Evolutionary conservation across 2,329 filamentous ascomycete genomes (phyloP), one percentile per base, ranked within the genome.

Genomic region (Penicillium sp.): DNA sequence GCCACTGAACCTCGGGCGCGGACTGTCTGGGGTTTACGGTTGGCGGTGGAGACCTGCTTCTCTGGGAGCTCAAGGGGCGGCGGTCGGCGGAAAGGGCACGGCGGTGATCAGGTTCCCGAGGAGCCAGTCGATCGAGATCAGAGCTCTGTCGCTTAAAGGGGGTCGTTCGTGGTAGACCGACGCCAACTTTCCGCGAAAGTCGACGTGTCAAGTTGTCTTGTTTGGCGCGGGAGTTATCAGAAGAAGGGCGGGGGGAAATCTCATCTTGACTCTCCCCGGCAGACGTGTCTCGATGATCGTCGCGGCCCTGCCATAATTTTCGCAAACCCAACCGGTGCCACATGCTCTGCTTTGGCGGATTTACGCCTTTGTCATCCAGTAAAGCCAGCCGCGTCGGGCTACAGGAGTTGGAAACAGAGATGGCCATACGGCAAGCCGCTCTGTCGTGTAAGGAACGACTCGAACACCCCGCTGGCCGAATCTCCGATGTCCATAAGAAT

Each of bases 91-190:
- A 93, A 15, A 86, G 79, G 12, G 90, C 85, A 66, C 91, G 84
- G 62, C 89, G 84, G 27, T 80, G 75, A 32, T 85, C 82, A 6
- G 83, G 81, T 46, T 86, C 78, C 40, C 85, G 79, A 42, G 89
- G 86, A 56, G 87, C 79, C 51, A 96, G 79, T 65, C 86, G 87
- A 63, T 89, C 85, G 63, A 91, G 82, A 73, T 96, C 92, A 29
- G 90, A 93, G 69, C 89, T 83, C 71, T 93, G 90, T 65, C 91
- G 84, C 72, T 86, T 88, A 74, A 95, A 91, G 0, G 90, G 95
- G 64, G 87, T 84, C 5, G 86, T 79, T 46, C 90, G 84, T 38
- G 91, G 90, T 37, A 96, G 76, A 16, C 88, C 87, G 18, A 91
- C 88, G 16, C 92, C 85, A n/a, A 91, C 89, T 41, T 68, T 69